Percentiles rank a stretch among this genome's conserved stretches.
phyloP scores from a whole-genome alignment of 805 yeast genomes.

The Candida dendrica region DNA sequence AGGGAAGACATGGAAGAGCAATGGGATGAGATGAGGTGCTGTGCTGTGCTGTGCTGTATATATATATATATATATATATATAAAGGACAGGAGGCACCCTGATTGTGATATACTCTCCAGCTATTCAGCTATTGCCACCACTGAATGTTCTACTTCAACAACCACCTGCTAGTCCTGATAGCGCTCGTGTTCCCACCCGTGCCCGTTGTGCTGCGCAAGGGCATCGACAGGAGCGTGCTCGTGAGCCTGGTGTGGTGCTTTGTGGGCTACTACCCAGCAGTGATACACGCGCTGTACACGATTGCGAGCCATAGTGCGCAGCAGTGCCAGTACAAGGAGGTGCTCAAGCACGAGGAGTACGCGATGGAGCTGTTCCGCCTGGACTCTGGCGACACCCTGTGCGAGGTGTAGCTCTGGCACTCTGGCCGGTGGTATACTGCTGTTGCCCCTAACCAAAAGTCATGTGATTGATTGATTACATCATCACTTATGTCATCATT shows the following conservation, averaged over 20 bases:
- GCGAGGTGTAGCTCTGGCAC: too few relatives aligned
- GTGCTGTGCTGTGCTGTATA: too few relatives aligned
- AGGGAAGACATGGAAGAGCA: too few relatives aligned
- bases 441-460: too few relatives aligned
- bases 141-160: neutral
- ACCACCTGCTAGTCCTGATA: neutral
- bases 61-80: too few relatives aligned
- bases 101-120: too few relatives aligned
- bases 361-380: neutral
- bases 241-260: neutral
- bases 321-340: neutral
- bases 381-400: neutral
- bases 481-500: too few relatives aligned
- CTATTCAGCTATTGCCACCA: neutral
- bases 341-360: neutral
- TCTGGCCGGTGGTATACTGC: too few relatives aligned
- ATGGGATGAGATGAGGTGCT: too few relatives aligned
- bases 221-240: neutral
- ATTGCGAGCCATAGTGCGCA: neutral
- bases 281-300: neutral
- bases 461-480: too few relatives aligned
- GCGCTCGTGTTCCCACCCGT: slow-evolving; percentile 1
- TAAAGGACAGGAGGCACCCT: too few relatives aligned
- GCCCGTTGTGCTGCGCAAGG: neutral
- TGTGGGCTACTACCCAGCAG: neutral